These are phyloP conservation scores for Gynostemma pentaphyllum DNA, from an alignment of 306 rosid species.

Conservation along the genomic window DNA sequence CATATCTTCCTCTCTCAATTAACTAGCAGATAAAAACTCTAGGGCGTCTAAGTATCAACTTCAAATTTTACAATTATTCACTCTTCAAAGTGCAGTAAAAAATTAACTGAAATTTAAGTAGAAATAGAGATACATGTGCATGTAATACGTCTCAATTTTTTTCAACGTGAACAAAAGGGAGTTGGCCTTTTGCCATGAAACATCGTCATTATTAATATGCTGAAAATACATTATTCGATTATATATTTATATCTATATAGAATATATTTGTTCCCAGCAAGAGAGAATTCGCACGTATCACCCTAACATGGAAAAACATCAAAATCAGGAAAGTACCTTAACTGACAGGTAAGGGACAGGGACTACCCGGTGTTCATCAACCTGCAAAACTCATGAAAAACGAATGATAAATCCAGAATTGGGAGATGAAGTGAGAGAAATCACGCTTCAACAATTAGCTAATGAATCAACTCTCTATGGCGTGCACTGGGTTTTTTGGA, in stretches of 20 bases:
- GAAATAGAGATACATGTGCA: background rate
- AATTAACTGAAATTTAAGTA: background rate
- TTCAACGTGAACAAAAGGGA: background rate
- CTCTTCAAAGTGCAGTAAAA: background rate
- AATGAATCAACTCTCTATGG: background rate
- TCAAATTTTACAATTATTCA: background rate
- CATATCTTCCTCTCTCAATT: background rate
- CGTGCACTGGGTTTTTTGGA: no score
- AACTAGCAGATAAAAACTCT: background rate
- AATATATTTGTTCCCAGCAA: background rate
- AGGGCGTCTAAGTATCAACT: background rate
- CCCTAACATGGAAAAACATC: background rate
- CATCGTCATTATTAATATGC: background rate
- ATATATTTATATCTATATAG: no score
- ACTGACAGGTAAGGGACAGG: slow-evolving; percentile 72
- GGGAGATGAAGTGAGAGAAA: slow-evolving; percentile 4
- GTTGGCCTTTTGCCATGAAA: background rate
- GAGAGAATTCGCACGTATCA: background rate
- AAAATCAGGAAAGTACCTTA: slow-evolving; percentile 40
- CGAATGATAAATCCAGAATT: slow-evolving; percentile 14
- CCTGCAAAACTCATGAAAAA: slow-evolving; percentile 39
- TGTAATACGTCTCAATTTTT: background rate
- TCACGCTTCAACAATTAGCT: background rate
- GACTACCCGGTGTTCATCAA: slow-evolving; percentile 79
- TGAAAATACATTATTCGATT: background rate